These are phyloP conservation scores for Apiotrichum veenhuisii DNA, from an alignment of 1,284 basidiomycete species.

Conservation along the genomic window DNA sequence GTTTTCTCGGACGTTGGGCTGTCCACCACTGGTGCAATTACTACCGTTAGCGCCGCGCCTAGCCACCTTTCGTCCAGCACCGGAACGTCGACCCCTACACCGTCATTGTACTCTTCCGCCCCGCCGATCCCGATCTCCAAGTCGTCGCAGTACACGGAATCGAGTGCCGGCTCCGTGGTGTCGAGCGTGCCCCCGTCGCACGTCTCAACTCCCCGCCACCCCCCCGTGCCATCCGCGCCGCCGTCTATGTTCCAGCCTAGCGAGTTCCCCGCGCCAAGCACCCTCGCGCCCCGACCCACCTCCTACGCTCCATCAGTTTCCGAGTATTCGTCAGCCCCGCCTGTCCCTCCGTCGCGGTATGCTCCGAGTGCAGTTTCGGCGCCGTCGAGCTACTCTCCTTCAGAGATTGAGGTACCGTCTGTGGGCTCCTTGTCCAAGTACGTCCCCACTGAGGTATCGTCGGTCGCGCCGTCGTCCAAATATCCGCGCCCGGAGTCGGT, in stretches of 20 bases:
- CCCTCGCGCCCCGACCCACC: background rate
- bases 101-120: constrained; percentile 9
- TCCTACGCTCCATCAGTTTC: background rate
- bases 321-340: background rate
- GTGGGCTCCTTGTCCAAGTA: background rate
- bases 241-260: background rate
- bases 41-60: background rate
- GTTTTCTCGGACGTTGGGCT: constrained; percentile 1
- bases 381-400: background rate
- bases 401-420: background rate
- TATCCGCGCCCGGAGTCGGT: background rate
- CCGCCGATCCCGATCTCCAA: constrained; percentile 27
- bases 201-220: background rate
- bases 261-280: background rate
- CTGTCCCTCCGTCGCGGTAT: background rate
- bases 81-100: background rate
- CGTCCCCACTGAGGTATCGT: background rate
- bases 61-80: background rate
- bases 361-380: background rate
- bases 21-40: background rate
- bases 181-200: background rate
- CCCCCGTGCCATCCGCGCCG: background rate
- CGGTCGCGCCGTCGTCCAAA: background rate
- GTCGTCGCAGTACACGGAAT: background rate
- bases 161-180: background rate